Conservation (phyloP, 164 flowering plant genomes). For the Magnolia sinica region DNA sequence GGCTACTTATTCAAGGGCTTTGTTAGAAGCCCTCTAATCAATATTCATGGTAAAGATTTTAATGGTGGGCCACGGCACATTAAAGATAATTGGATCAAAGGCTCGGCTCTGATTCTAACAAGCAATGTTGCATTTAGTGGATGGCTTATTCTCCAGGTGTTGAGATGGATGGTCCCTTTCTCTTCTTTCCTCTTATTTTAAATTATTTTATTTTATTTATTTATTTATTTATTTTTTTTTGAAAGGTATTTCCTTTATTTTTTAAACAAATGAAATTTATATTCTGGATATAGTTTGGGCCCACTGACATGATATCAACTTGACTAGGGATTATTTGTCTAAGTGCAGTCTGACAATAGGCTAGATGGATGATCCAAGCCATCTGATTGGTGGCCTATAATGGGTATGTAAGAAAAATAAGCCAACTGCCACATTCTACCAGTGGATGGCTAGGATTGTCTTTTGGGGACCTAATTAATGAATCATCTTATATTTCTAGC, state of each 20-base stretch:
- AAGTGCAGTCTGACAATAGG: too few species aligned
- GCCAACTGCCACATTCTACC: too few species aligned
- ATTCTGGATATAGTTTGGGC: background rate
- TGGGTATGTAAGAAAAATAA: too few species aligned
- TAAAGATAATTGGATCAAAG: slow-evolving; percentile 40
- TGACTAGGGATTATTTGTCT: background rate
- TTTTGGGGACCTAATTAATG: too few species aligned
- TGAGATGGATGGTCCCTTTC: background rate
- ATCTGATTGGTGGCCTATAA: too few species aligned
- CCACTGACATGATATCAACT: background rate
- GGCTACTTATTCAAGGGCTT: slow-evolving; percentile 26
- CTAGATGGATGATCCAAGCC: too few species aligned
- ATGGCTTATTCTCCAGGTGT: slow-evolving; percentile 43
- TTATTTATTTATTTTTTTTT: background rate
- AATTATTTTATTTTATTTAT: background rate
- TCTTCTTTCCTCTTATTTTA: background rate
- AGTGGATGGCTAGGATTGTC: too few species aligned
- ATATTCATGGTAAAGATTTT: slow-evolving; percentile 8
- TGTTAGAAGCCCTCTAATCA: slow-evolving; percentile 21
- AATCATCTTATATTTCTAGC: too few species aligned
- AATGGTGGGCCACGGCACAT: slow-evolving; percentile 13
- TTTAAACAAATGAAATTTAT: background rate
- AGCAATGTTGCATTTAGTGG: slow-evolving; percentile 29
- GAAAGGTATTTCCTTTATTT: background rate
- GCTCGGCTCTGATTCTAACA: slow-evolving; percentile 29